These are phyloP conservation scores for Hansenula lynferdii DNA, from an alignment of 1,139 yeast species.

Conservation along the genomic window DNA sequence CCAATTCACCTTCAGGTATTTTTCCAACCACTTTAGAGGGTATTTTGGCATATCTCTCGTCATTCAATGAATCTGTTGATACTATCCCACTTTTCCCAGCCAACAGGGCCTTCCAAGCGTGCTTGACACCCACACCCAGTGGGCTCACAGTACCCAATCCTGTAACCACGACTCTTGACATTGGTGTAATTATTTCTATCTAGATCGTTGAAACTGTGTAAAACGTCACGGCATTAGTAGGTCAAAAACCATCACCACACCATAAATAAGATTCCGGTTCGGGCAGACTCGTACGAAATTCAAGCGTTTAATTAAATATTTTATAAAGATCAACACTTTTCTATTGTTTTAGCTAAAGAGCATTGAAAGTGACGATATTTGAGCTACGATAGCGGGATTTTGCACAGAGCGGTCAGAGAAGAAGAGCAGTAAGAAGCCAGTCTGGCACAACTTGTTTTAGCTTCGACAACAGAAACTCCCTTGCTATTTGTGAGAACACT, in stretches of 20 bases:
- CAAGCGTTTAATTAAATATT: too few relatives aligned
- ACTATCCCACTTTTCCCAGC: conserved; percentile 51
- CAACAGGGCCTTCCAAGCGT: conserved; percentile 50
- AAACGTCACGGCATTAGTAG: too few relatives aligned
- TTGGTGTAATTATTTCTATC: too few relatives aligned
- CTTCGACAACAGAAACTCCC: too few relatives aligned
- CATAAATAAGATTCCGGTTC: not conserved
- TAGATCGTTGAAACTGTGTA: too few relatives aligned
- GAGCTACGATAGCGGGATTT: too few relatives aligned
- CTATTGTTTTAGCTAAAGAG: too few relatives aligned
- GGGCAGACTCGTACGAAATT: not conserved
- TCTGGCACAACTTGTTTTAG: too few relatives aligned
- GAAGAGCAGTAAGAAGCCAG: too few relatives aligned
- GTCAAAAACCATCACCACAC: too few relatives aligned
- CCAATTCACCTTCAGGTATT: conserved; percentile 52
- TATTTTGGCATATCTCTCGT: conserved; percentile 47
- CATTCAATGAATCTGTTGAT: conserved; percentile 46
- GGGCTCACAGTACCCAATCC: conserved; percentile 89
- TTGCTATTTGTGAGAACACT: too few relatives aligned
- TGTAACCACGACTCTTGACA: conserved; percentile 73
- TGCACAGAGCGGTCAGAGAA: too few relatives aligned
- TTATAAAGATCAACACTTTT: not conserved
- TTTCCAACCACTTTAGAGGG: conserved; percentile 77
- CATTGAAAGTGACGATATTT: not conserved
- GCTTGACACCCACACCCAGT: conserved; percentile 62